Evolutionary conservation across 257 asterid genomes (phyloP).

Genomic region (Capsicum baccatum): DNA sequence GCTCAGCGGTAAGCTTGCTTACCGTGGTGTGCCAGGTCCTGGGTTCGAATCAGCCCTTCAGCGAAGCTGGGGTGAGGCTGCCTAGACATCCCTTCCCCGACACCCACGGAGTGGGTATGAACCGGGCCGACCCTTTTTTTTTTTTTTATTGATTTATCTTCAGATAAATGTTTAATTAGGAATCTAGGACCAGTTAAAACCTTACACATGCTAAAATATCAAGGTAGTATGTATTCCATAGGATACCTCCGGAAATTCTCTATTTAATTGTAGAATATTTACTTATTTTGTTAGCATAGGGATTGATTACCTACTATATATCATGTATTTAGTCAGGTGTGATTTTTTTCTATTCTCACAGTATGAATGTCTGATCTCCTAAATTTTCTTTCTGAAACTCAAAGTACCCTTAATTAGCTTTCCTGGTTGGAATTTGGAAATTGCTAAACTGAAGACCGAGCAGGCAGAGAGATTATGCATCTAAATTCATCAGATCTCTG

Average conservation of each 20-base stretch:
- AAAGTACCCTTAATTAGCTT: not conserved
- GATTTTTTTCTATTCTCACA: not conserved
- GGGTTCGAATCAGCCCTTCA: no score
- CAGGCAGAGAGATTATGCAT: not conserved
- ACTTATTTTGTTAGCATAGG: not conserved
- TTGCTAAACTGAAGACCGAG: not conserved
- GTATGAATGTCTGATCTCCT: not conserved
- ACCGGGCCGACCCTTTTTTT: no score
- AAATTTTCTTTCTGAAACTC: conserved; percentile 8
- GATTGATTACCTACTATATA: conserved; percentile 12
- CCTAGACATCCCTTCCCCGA: no score
- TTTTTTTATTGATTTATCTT: not conserved
- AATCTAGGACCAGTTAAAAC: not conserved
- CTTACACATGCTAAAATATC: not conserved
- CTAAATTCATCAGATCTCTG: not conserved
- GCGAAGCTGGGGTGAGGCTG: no score
- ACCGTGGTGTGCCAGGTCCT: no score
- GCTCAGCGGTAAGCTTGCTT: no score
- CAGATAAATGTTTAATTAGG: not conserved
- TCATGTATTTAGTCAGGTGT: not conserved
- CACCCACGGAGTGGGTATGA: no score
- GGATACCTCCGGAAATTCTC: conserved; percentile 14
- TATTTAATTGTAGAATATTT: not conserved
- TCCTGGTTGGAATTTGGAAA: not conserved
- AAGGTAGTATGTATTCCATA: not conserved